phyloP scores from a whole-genome alignment of 192 early-diverging fungal species.

The Coemansia sp. region DNA sequence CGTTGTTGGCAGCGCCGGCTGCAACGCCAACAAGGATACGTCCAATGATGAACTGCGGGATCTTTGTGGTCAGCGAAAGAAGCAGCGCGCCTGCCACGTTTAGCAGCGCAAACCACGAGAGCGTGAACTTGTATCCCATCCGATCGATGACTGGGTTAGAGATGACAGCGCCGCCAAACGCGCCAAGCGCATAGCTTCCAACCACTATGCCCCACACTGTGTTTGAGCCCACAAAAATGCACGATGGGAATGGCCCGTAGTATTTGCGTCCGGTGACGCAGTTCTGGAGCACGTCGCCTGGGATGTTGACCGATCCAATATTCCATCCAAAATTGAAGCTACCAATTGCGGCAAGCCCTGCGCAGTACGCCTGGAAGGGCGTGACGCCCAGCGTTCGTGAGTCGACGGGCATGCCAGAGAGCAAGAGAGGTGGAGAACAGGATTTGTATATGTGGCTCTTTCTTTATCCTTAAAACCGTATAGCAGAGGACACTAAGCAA shows the following conservation, averaged over 20 bases:
- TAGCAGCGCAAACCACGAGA: slow-evolving; percentile 69
- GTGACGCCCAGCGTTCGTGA: slow-evolving; percentile 51
- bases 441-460: not conserved
- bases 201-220: slow-evolving; percentile 60
- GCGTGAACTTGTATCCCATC: slow-evolving; percentile 63
- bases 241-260: slow-evolving; percentile 50
- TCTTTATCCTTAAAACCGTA: not conserved
- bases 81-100: slow-evolving; percentile 66
- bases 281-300: slow-evolving; percentile 56
- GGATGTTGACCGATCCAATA: slow-evolving; percentile 61
- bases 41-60: slow-evolving; percentile 70
- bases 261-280: slow-evolving; percentile 52
- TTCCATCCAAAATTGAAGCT: slow-evolving; percentile 60
- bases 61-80: slow-evolving; percentile 60
- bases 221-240: slow-evolving; percentile 43
- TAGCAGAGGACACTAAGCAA: not conserved
- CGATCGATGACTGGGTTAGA: slow-evolving; percentile 59
- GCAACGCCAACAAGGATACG: slow-evolving; percentile 72
- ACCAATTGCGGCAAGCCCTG: slow-evolving; percentile 48
- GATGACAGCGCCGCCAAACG: slow-evolving; percentile 63
- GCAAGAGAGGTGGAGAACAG: not conserved
- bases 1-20: slow-evolving; percentile 65
- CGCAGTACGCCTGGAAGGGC: slow-evolving; percentile 47
- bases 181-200: slow-evolving; percentile 63
- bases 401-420: slow-evolving; percentile 34